Evolutionary conservation across 2,329 filamentous ascomycete species (phyloP).

Genomic region (Colletotrichum tamarilloi): DNA sequence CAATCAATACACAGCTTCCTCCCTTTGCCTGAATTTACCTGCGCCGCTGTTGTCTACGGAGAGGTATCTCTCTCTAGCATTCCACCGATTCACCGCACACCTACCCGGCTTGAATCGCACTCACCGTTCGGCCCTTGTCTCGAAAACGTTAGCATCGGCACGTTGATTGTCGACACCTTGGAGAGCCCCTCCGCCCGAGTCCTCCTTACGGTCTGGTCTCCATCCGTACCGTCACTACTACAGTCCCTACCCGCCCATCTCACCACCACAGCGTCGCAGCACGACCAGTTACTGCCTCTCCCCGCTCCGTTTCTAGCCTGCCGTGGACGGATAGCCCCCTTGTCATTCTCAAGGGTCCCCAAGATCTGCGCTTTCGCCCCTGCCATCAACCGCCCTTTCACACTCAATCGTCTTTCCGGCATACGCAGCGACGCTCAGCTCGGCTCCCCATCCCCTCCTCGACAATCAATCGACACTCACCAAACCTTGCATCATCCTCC

Average conservation of each 20-base stretch:
- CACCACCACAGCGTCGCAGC: background rate
- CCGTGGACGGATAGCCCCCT: conserved; percentile 16
- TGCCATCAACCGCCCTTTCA: conserved; percentile 30
- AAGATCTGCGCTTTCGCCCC: conserved; percentile 26
- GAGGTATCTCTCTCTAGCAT: background rate
- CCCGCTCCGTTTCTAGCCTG: conserved; percentile 18
- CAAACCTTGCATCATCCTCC: conserved; percentile 27
- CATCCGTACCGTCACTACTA: too few relatives aligned
- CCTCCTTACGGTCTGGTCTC: background rate
- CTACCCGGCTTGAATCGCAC: background rate
- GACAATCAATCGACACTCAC: background rate
- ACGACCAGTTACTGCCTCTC: background rate
- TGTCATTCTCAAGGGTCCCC: conserved; percentile 30
- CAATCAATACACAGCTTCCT: background rate
- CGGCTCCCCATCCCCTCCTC: background rate
- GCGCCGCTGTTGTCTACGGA: background rate
- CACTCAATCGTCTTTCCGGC: conserved; percentile 15
- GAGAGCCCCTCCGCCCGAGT: background rate
- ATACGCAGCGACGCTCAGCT: conserved; percentile 10
- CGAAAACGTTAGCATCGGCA: background rate
- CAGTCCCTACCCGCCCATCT: background rate
- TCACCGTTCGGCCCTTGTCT: conserved; percentile 1
- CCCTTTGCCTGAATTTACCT: background rate
- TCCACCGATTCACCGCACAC: background rate
- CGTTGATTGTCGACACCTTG: background rate